phyloP scores from a whole-genome alignment of 2,329 filamentous ascomycete species.

The Colletotrichum coccodes region DNA sequence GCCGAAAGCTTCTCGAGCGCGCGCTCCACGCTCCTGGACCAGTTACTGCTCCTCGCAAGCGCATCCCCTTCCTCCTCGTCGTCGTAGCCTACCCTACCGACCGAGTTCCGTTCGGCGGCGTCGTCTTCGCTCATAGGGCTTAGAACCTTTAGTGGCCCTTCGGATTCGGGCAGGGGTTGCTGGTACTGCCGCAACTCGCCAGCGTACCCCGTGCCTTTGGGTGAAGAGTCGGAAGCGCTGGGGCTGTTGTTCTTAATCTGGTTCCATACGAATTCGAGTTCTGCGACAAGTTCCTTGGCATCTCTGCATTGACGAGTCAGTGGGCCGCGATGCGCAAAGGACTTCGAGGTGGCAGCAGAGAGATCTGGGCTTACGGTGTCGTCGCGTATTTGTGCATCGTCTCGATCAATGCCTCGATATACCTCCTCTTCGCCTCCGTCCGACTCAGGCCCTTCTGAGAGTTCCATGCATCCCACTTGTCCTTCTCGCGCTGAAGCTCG shows the following conservation, averaged over 20 bases:
- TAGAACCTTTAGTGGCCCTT: constrained; percentile 74
- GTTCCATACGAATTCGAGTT: constrained; percentile 99
- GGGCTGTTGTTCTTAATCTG: constrained; percentile 91
- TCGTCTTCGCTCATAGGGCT: constrained; percentile 89
- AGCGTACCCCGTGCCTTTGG: constrained; percentile 53
- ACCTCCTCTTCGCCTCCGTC: constrained; percentile 93
- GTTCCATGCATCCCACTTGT: constrained; percentile 96
- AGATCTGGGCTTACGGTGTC: constrained; percentile 69
- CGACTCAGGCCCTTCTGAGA: constrained; percentile 83
- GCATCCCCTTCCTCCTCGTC: constrained; percentile 57
- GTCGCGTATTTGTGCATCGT: constrained; percentile 98
- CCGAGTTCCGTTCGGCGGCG: constrained; percentile 68
- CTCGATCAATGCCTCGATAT: constrained; percentile 93
- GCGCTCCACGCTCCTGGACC: constrained; percentile 85
- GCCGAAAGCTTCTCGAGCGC: constrained; percentile 90
- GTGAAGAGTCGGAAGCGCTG: constrained; percentile 68
- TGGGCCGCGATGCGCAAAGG: not conserved
- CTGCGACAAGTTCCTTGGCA: constrained; percentile 85
- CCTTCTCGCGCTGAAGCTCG: constrained; percentile 68
- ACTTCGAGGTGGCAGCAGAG: not conserved
- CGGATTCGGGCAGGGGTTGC: constrained; percentile 58
- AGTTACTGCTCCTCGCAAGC: constrained; percentile 64
- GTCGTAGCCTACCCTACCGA: constrained; percentile 54
- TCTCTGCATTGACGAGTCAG: constrained; percentile 60
- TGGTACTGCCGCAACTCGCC: constrained; percentile 55